phyloP scores from a whole-genome alignment of 2,329 filamentous ascomycete genomes.

The Xylaria hypoxylon region DNA sequence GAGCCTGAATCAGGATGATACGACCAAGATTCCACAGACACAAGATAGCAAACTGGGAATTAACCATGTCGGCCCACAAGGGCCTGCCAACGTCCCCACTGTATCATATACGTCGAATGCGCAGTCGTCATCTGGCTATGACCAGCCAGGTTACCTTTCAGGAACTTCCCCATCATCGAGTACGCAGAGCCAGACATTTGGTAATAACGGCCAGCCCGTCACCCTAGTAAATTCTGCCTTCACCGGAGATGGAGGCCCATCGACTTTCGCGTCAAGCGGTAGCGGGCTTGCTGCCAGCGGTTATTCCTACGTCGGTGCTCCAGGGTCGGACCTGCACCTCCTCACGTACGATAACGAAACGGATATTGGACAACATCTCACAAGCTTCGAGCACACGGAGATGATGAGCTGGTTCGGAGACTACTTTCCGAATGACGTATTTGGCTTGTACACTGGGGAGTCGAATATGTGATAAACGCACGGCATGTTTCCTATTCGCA shows the following conservation, averaged over 20 bases:
- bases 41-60: slow-evolving; percentile 48
- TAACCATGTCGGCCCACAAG: slow-evolving; percentile 44
- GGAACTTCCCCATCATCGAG: slow-evolving; percentile 58
- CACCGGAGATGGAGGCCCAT: slow-evolving; percentile 42
- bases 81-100: slow-evolving; percentile 40
- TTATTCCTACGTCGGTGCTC: slow-evolving; percentile 49
- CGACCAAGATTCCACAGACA: slow-evolving; percentile 48
- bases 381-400: slow-evolving; percentile 50
- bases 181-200: slow-evolving; percentile 52
- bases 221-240: slow-evolving; percentile 28
- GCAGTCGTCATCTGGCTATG: slow-evolving; percentile 58
- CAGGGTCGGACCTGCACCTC: slow-evolving; percentile 47
- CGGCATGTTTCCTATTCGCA: background rate
- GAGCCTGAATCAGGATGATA: slow-evolving; percentile 48
- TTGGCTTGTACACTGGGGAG: slow-evolving; percentile 48
- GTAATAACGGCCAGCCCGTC: slow-evolving; percentile 20
- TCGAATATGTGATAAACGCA: slow-evolving; percentile 40
- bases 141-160: slow-evolving; percentile 53
- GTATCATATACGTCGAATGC: slow-evolving; percentile 56
- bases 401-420: slow-evolving; percentile 54
- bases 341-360: slow-evolving; percentile 53
- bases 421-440: slow-evolving; percentile 50
- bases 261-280: slow-evolving; percentile 49
- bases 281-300: slow-evolving; percentile 49
- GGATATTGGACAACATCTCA: slow-evolving; percentile 51